Base-by-base conservation (phyloP, 495 filamentous ascomycete genomes). In the Penicillium cinerascens region DNA sequence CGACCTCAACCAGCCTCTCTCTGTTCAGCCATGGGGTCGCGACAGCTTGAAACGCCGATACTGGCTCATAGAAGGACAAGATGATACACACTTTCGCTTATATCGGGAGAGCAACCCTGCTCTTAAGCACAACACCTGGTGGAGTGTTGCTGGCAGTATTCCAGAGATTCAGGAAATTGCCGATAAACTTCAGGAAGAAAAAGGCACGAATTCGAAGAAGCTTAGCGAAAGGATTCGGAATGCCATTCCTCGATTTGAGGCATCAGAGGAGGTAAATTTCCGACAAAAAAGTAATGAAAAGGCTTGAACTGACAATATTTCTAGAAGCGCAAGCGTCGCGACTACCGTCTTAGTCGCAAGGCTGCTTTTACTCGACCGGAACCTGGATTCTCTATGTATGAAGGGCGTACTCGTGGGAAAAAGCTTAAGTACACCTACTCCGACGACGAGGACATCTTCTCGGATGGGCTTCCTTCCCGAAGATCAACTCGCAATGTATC, bases 341-440 rank as follows among this genome's bases (percentile, higher is more conserved):
- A 98, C 62, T 97, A 98, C 60, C 86, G 93, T 21, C 78, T 88
- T 63, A 80, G 82, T 51, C 87, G 89, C 48, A 95, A 95, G 65
- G 88, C 89, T 42, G 85, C 87, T 49, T 98, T 97, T 69, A 78
- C 83, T 46, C 86, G 92, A 13, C 91, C 92, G 4, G 91, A 95
- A 58, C 86, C 87, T 22, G 91, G 90, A 3, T 91, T 92, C 69
- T 96, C 91, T 13, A 76, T 93, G 45, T 97, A 97, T 68, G 93
- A 98, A 74, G 95, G 95, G 35, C 89, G 93, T 39, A 97, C 95
- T 0, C 82, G 93, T 46, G 93, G 93, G 37, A 97, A 97, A 72
- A 86, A 91, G 40, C 86, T 96, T 69, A 95, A 88, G 65, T 98
- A 97, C 56, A 97, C 91, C 0, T 97, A 88, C 65, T 96, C 91